A percentile compares a stretch with the other conserved stretches of the same genome.
Evolutionary conservation across 1,284 basidiomycete genomes (phyloP).

Genomic region (Microbotryum intermedium): DNA sequence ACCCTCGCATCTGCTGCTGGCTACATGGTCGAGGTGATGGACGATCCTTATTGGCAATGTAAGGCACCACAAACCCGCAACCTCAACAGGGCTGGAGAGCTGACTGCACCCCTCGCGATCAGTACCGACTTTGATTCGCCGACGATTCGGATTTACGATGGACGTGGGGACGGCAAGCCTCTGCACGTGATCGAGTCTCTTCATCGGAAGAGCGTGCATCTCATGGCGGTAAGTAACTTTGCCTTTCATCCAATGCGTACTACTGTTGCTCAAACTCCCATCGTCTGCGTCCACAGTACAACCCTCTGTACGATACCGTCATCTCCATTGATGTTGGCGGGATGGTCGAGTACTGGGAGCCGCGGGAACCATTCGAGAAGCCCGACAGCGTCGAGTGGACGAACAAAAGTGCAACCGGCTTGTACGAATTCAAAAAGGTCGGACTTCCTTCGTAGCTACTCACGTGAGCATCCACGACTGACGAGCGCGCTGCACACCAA

Average conservation of each 20-base stretch:
- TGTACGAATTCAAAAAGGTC: slow-evolving; percentile 98
- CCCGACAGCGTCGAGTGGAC: slow-evolving; percentile 80
- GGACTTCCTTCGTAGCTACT: slow-evolving; percentile 8
- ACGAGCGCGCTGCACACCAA: neutral
- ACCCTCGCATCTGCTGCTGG: slow-evolving; percentile 84
- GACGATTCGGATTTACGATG: slow-evolving; percentile 82
- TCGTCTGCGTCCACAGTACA: slow-evolving; percentile 56
- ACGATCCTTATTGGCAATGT: slow-evolving; percentile 80
- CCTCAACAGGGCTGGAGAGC: too few relatives aligned
- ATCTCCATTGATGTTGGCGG: slow-evolving; percentile 90
- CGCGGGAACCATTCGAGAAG: slow-evolving; percentile 69
- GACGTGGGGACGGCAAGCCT: slow-evolving; percentile 69
- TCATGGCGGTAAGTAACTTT: slow-evolving; percentile 63
- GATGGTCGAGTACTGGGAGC: slow-evolving; percentile 95
- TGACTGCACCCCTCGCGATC: neutral
- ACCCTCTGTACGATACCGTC: slow-evolving; percentile 78
- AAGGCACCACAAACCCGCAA: slow-evolving; percentile 35
- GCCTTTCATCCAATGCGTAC: slow-evolving; percentile 53
- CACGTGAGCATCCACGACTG: neutral
- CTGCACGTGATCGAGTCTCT: slow-evolving; percentile 64
- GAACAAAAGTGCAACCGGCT: slow-evolving; percentile 81
- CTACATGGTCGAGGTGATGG: slow-evolving; percentile 81
- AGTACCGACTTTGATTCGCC: slow-evolving; percentile 72
- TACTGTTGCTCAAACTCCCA: slow-evolving; percentile 21
- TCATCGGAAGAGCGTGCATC: slow-evolving; percentile 70